Percentiles rank a stretch among this genome's conserved stretches.
Conservation (phyloP, 2,329 filamentous ascomycete genomes). For the Alternaria sp. region DNA sequence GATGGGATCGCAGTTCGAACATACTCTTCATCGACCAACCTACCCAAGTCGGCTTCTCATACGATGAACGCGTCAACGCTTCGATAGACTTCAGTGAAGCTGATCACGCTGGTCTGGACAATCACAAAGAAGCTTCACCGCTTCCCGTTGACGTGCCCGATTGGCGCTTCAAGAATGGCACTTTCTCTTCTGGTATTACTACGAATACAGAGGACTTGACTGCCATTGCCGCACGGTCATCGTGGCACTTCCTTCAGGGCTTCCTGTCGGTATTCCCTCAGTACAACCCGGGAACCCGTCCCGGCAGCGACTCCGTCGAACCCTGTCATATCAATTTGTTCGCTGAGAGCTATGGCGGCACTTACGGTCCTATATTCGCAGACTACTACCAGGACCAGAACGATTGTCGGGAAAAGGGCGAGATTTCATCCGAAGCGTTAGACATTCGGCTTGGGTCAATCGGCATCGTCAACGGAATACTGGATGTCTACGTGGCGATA, state of each 20-base stretch:
- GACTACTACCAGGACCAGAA: conserved; percentile 69
- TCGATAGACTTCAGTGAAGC: conserved; percentile 32
- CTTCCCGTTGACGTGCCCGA: conserved; percentile 42
- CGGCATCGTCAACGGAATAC: conserved; percentile 75
- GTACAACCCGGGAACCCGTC: conserved; percentile 61
- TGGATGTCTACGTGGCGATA: conserved; percentile 70
- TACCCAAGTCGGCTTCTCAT: conserved; percentile 74
- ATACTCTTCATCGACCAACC: conserved; percentile 70
- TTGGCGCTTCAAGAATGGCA: conserved; percentile 66
- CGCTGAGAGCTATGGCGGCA: conserved; percentile 74
- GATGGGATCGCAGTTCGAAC: conserved; percentile 70
- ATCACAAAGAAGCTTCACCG: conserved; percentile 38
- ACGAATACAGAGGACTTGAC: conserved; percentile 65
- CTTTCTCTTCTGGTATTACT: conserved; percentile 66
- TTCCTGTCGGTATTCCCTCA: conserved; percentile 67
- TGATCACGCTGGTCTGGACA: conserved; percentile 2
- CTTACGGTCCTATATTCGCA: conserved; percentile 73
- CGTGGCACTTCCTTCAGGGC: conserved; percentile 72
- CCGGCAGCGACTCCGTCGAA: conserved; percentile 49
- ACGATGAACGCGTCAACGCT: conserved; percentile 67
- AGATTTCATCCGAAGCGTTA: conserved; percentile 61
- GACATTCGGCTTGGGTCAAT: conserved; percentile 69
- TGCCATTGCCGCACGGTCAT: conserved; percentile 63
- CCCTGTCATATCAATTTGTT: conserved; percentile 70
- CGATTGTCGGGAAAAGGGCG: conserved; percentile 60